A percentile compares a stretch with the other conserved stretches of the same genome.
These are phyloP conservation scores for Trichomonas gallinae DNA, from an alignment of 208 protist species.

Conservation along the genomic window DNA sequence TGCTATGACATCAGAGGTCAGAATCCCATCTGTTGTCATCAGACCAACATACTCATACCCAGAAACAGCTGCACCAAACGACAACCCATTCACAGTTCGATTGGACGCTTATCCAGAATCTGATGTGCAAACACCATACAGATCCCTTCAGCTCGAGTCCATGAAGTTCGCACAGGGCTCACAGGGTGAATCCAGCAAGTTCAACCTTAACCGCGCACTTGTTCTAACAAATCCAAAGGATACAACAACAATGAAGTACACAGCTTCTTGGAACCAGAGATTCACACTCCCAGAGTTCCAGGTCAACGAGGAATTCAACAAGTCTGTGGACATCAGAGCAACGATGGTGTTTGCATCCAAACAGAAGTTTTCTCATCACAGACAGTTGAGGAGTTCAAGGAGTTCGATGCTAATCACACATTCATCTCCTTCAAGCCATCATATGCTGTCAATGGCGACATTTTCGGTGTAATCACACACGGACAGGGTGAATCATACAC, in stretches of 20 bases:
- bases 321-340: neutral
- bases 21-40: neutral
- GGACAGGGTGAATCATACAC: neutral
- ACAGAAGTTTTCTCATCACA: neutral
- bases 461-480: neutral
- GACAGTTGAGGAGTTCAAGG: neutral
- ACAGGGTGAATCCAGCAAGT: neutral
- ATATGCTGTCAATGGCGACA: neutral
- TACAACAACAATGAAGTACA: neutral
- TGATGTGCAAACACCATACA: neutral
- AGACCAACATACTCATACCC: neutral
- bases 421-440: neutral
- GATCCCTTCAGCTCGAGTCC: neutral
- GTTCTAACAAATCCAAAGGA: neutral
- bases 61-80: neutral
- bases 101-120: neutral
- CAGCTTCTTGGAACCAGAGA: neutral
- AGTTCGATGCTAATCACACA: neutral
- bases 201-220: neutral
- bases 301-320: neutral
- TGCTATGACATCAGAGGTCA: neutral
- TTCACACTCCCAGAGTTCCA: neutral
- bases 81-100: neutral
- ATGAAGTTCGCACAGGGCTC: neutral
- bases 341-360: neutral